Conservation (phyloP, 2,329 filamentous ascomycete genomes). For the Pseudogymnoascus verrucosus region DNA sequence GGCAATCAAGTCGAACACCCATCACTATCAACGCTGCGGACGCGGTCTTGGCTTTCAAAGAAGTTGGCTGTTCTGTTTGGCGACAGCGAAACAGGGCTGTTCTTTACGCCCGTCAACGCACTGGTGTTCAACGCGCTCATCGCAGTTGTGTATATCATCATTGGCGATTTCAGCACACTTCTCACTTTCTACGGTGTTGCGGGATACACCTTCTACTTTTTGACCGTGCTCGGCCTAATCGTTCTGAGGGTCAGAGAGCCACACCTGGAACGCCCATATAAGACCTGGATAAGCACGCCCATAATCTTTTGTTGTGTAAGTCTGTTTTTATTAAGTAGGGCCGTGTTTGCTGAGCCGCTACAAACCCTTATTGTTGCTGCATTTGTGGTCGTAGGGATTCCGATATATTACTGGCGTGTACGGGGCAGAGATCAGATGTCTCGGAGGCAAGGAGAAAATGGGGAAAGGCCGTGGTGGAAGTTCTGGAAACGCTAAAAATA, state of each 20-base stretch:
- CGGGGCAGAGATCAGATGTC: conserved; percentile 50
- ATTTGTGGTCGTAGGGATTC: conserved; percentile 76
- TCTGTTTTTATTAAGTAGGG: conserved; percentile 79
- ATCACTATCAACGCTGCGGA: conserved; percentile 37
- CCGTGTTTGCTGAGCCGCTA: conserved; percentile 81
- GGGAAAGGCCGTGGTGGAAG: conserved; percentile 43
- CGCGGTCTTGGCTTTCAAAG: conserved; percentile 50
- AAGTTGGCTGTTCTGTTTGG: conserved; percentile 56
- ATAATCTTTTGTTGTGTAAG: conserved; percentile 98
- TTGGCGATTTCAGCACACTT: conserved; percentile 86
- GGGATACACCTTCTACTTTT: conserved; percentile 94
- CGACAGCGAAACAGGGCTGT: conserved; percentile 71
- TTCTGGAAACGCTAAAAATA: conserved; percentile 46
- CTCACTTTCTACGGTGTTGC: conserved; percentile 97
- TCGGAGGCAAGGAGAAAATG: conserved; percentile 36
- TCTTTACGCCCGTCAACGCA: conserved; percentile 90
- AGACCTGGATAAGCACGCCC: conserved; percentile 92
- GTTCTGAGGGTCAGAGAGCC: conserved; percentile 83
- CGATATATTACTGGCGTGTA: conserved; percentile 84
- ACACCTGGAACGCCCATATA: conserved; percentile 79
- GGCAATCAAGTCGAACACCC: conserved; percentile 33
- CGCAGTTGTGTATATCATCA: conserved; percentile 67
- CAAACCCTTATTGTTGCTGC: conserved; percentile 82
- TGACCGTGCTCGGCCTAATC: conserved; percentile 88
- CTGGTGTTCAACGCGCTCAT: conserved; percentile 72